Percentiles rank a stretch among this genome's conserved stretches.
Conservation (phyloP, 163 green algal species). For the Coccomyxa subellipsoidea region DNA sequence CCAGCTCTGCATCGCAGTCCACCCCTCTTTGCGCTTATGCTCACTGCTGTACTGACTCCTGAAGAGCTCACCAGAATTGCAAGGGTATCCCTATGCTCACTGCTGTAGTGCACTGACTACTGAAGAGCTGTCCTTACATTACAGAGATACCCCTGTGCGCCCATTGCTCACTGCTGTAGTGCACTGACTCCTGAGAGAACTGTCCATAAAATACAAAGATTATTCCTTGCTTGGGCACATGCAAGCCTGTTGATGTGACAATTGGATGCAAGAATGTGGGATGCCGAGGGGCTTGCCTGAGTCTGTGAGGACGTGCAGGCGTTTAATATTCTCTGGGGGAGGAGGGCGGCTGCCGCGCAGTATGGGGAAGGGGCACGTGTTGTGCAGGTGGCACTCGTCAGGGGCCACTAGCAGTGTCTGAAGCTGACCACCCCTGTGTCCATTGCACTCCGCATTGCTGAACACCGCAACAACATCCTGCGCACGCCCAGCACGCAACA, state of each 20-base stretch:
- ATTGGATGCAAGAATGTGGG: not conserved
- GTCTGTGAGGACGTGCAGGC: conserved; percentile 64
- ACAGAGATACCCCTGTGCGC: no score
- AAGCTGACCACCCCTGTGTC: not conserved
- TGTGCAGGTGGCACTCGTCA: conserved; percentile 60
- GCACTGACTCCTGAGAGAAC: no score
- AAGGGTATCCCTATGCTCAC: no score
- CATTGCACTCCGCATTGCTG: not conserved
- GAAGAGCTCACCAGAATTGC: no score
- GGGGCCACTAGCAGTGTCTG: conserved; percentile 63
- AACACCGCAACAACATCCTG: not conserved
- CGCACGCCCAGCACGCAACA: not conserved
- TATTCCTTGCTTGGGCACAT: no score
- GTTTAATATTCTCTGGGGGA: conserved; percentile 81
- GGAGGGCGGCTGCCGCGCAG: conserved; percentile 19
- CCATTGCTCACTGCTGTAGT: no score
- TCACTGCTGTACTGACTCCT: no score
- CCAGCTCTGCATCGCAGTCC: conserved; percentile 24
- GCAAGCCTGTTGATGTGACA: not conserved
- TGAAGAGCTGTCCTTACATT: no score
- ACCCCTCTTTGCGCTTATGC: no score
- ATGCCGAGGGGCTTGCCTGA: conserved; percentile 19
- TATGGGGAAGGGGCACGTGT: conserved; percentile 49
- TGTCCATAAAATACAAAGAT: not conserved
- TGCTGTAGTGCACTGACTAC: no score